Evolutionary conservation across 352 stramenopile genomes (phyloP), one percentile per base, ranked within the genome.

Genomic region (Phytopythium vexans): DNA sequence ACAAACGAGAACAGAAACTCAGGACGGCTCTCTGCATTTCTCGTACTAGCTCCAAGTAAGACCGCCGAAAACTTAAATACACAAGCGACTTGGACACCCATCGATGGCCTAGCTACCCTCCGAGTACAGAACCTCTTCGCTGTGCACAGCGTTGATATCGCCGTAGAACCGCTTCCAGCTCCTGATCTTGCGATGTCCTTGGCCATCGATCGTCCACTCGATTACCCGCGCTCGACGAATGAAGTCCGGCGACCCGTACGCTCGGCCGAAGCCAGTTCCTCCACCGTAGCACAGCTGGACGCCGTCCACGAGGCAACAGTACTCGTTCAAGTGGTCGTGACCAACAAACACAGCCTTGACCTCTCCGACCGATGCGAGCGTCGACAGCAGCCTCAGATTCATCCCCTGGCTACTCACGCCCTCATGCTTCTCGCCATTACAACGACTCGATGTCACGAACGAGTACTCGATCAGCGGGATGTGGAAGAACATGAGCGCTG

Each of bases 51-150:
- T 1, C 21, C 21, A 27, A 27, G 21, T 27, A 27, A 27, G 21
- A 2, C 21, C 21, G 21, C 21, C 21, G 21, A 27, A 27, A 27
- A 27, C 2, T 27, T 27, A 27, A 77, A 76, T 50, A 95, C 86
- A 56, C 60, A 93, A 15, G 86, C 86, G 16, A 82, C 86, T n/a
- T 83, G 86, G 12, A 89, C 94, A 50, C 75, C 94, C 59, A 92
- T 77, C 10, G 77, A 92, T 49, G 88, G 92, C 60, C 56, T 95
- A 41, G 62, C 59, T 34, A 93, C 79, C 41, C 43, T 74, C 62
- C 10, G 61, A 65, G 52, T 70, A 74, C 35, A 74, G 44, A 16
- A 65, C 41, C 37, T 74, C 65, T 27, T 65, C 34, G 41, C 51
- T 68, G 14, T 40, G 62, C 5, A 54, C 27, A 32, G 49, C 36